Evolutionary conservation across 2,329 filamentous ascomycete species (phyloP).

Genomic region (Arthrobotrys pseudoclavata): DNA sequence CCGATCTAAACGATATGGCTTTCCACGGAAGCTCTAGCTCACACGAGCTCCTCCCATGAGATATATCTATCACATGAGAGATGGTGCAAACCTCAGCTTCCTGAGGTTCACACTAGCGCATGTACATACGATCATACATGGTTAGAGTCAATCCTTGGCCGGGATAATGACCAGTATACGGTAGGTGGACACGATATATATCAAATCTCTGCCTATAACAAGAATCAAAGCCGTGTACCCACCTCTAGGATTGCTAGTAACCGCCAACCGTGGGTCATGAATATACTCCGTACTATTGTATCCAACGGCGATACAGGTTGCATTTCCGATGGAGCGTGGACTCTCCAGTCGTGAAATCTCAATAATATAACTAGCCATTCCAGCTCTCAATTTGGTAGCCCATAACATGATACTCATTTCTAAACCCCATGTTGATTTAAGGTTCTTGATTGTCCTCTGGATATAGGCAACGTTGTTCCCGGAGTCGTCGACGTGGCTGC

Average conservation of each 20-base stretch:
- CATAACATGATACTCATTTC: not conserved
- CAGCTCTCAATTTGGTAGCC: not conserved
- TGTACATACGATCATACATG: not conserved
- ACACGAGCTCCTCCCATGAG: slow-evolving; percentile 21
- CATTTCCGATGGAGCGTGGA: not conserved
- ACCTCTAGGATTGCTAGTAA: not conserved
- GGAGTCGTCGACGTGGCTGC: not conserved
- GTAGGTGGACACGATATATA: slow-evolving; percentile 9
- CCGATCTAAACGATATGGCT: not conserved
- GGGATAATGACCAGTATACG: not conserved
- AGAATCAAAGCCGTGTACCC: not conserved
- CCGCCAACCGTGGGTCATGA: not conserved
- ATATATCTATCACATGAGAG: slow-evolving; percentile 10
- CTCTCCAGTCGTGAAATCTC: not conserved
- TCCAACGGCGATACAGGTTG: not conserved
- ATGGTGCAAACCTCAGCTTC: not conserved
- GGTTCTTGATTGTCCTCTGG: not conserved
- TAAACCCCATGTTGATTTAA: slow-evolving; percentile 4
- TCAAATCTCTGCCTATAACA: not conserved
- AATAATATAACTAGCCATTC: not conserved
- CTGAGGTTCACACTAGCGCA: not conserved
- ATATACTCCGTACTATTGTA: not conserved
- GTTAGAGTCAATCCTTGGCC: not conserved
- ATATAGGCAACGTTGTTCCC: not conserved
- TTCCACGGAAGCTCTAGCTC: slow-evolving; percentile 15